Evolutionary conservation across 768 basidiomycete genomes (phyloP), one percentile per base, ranked within the genome.

Genomic region (Boletus pseudopeckii): DNA sequence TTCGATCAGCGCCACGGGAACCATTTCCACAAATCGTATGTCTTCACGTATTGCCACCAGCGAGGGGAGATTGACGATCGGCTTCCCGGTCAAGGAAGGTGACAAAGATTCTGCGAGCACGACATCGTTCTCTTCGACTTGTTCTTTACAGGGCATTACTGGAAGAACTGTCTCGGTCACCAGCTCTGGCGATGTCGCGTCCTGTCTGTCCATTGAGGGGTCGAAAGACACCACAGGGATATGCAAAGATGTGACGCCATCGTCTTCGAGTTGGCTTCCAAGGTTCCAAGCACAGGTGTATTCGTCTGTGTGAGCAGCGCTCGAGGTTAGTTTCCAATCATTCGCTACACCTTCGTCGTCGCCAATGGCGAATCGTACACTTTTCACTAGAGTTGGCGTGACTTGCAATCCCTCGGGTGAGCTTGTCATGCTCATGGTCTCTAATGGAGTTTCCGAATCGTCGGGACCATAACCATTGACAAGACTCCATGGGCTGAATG

Each of bases 11-110:
- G 34, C 22, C 18, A 18, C 15, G 5, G 45, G 20, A 30, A 39
- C 0, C 17, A 30, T 26, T 24, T 50, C 48, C 13, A 44, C 26
- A 13, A 22, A 11, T 38, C 1, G 39, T 1, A 42, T 5, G 1
- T 45, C 42, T 20, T 52, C 51, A 6, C 51, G 51, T 28, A 10
- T 38, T 6, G 22, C 9, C n/a, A 48, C n/a, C n/a, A 44, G 7
- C 7, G 48, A 52, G 6, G 61, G 62, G 42, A 63, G 58, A n/a
- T 63, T 57, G 14, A 63, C 47, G 17, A 53, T 41, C 20, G 47
- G 58, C 7, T 32, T 11, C 33, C 1, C 24, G 9, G 24, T 14
- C 2, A 28, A 44, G 3, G 38, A 46, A 32, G 46, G 44, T 7
- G 44, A 43, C 10, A 24, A 39, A 5, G 3, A 4, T 39, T 46